Percentiles rank a stretch among this genome's conserved stretches.
phyloP scores from a whole-genome alignment of 192 early-diverging fungal species.

The Coemansia sp. region DNA sequence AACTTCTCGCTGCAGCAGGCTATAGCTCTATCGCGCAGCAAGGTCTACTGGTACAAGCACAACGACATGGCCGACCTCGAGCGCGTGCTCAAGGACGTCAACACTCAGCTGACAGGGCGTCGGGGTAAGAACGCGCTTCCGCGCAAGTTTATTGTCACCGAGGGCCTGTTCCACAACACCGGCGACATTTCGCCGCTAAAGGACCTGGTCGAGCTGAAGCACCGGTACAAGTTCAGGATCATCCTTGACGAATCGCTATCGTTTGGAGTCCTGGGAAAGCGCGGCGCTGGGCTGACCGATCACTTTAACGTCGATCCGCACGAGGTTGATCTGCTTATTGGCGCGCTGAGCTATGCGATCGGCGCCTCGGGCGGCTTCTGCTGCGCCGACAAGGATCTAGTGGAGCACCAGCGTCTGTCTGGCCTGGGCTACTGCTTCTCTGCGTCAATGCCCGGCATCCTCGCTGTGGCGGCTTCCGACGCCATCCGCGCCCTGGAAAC shows the following conservation, averaged over 20 bases:
- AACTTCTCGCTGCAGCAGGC: slow-evolving; percentile 91
- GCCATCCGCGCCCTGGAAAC: slow-evolving; percentile 61
- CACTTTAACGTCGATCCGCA: slow-evolving; percentile 72
- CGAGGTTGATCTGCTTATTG: slow-evolving; percentile 89
- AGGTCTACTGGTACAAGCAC: slow-evolving; percentile 91
- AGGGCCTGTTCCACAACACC: slow-evolving; percentile 87
- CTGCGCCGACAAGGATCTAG: slow-evolving; percentile 80
- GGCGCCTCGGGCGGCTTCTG: slow-evolving; percentile 93
- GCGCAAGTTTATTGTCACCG: slow-evolving; percentile 92
- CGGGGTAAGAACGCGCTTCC: slow-evolving; percentile 78
- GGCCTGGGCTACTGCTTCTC: slow-evolving; percentile 92
- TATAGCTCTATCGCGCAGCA: slow-evolving; percentile 86
- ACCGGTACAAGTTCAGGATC: slow-evolving; percentile 95
- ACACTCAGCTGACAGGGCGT: slow-evolving; percentile 63
- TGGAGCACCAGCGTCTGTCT: slow-evolving; percentile 92
- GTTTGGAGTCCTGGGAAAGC: slow-evolving; percentile 84
- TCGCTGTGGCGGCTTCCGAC: slow-evolving; percentile 87
- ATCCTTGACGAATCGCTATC: slow-evolving; percentile 94
- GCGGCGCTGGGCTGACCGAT: slow-evolving; percentile 88
- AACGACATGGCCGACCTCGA: slow-evolving; percentile 97
- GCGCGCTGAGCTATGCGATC: slow-evolving; percentile 79
- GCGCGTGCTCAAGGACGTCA: slow-evolving; percentile 76
- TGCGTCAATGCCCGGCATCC: slow-evolving; percentile 92
- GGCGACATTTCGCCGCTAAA: slow-evolving; percentile 88
- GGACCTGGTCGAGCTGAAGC: slow-evolving; percentile 85